Evolutionary conservation across 2,329 filamentous ascomycete species (phyloP).

Genomic region (Neurospora sp.): DNA sequence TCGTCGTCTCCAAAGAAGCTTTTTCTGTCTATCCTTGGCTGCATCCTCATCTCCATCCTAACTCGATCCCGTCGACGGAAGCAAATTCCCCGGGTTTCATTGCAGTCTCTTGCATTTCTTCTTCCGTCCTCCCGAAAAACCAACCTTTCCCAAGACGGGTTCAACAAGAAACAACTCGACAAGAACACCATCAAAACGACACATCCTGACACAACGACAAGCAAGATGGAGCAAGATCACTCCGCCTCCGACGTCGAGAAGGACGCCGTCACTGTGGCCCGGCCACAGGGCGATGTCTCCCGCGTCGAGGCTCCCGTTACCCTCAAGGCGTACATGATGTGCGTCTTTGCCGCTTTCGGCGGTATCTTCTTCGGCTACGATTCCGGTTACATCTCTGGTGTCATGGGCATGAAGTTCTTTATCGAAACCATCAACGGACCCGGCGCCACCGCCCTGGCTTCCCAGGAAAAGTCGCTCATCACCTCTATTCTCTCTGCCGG

Average conservation of each 20-base stretch:
- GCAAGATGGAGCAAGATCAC: slow-evolving; percentile 9
- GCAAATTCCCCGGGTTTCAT: background rate
- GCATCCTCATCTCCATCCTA: background rate
- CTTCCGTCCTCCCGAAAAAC: background rate
- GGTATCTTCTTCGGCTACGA: slow-evolving; percentile 53
- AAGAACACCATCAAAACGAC: background rate
- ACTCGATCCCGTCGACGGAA: background rate
- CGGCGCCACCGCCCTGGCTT: slow-evolving; percentile 9
- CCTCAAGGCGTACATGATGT: slow-evolving; percentile 48
- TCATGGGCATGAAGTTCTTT: slow-evolving; percentile 29
- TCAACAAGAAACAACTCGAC: background rate
- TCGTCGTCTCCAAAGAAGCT: background rate
- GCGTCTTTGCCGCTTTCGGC: slow-evolving; percentile 49
- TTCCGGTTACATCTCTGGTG: slow-evolving; percentile 44
- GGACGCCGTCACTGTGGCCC: background rate
- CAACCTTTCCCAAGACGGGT: background rate
- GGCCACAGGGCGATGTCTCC: slow-evolving; percentile 27
- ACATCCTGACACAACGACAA: background rate
- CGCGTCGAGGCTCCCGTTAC: slow-evolving; percentile 48
- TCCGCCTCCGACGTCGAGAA: slow-evolving; percentile 3
- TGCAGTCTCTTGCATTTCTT: background rate
- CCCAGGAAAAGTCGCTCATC: slow-evolving; percentile 34
- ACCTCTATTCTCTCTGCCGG: slow-evolving; percentile 54
- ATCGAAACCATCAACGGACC: slow-evolving; percentile 19
- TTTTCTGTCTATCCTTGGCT: background rate